These are phyloP conservation scores for Aureobasidium leucospermi DNA, from an alignment of 2,329 filamentous ascomycete genomes.

Conservation along the genomic window DNA sequence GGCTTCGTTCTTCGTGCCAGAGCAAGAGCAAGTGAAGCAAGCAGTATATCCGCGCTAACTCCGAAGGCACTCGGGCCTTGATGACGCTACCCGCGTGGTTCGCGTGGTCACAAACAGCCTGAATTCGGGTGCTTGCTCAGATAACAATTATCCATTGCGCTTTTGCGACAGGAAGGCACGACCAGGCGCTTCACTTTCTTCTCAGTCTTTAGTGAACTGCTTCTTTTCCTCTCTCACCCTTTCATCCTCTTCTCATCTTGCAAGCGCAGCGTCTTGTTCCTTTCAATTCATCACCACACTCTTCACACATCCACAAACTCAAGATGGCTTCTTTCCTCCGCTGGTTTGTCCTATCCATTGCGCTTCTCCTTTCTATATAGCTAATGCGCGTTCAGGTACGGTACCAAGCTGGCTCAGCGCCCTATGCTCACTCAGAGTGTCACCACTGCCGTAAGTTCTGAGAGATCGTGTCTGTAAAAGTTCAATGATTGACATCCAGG, in stretches of 20 bases:
- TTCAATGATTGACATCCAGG: neutral
- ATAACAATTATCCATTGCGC: constrained; percentile 12
- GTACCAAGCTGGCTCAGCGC: constrained; percentile 68
- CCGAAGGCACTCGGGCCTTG: too few species aligned
- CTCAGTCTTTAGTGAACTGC: neutral
- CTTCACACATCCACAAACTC: neutral
- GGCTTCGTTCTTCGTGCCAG: too few species aligned
- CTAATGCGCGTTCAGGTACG: constrained; percentile 57
- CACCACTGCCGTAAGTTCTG: constrained; percentile 61
- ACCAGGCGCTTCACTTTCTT: constrained; percentile 1
- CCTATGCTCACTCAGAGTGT: constrained; percentile 86
- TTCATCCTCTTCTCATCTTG: neutral
- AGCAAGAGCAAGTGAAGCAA: too few species aligned
- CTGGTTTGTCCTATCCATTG: neutral
- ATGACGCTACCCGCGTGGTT: too few species aligned
- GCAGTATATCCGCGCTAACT: too few species aligned
- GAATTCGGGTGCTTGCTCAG: neutral
- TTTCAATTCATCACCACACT: neutral
- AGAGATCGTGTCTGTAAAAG: constrained; percentile 6
- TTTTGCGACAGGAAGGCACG: constrained; percentile 10
- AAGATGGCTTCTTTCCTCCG: constrained; percentile 9
- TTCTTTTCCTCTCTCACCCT: neutral
- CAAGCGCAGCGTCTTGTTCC: neutral
- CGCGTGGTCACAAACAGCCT: neutral
- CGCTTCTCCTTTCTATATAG: neutral